Base-by-base conservation (phyloP, 306 rosid genomes). In the Castanospermum australe region DNA sequence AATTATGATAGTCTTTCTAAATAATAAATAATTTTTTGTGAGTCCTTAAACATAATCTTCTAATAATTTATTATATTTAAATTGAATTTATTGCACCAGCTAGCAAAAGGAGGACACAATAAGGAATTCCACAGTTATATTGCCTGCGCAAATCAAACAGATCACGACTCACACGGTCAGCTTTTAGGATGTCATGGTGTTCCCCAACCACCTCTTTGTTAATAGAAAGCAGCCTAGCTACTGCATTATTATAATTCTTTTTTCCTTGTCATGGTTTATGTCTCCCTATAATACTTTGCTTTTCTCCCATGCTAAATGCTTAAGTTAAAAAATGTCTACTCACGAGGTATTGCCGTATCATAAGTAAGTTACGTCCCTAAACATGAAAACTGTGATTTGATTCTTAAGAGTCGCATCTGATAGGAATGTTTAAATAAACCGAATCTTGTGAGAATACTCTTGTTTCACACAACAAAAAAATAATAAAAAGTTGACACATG, bases 111-210 rank as follows among this genome's bases (percentile, higher is more conserved):
- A 82, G 20, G 71, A 71, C 48, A 67, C 48, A 81, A 73, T 50
- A 52, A 66, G 78, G 48, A 72, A 71, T 47, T 30, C 59, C 70
- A 75, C 61, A 67, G 48, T 35, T 50, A 83, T 60, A 79, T 51
- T 59, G 76, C 73, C 67, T 71, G 9, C 47, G 35, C 86, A 81
- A 68, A 64, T 66, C 39, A 36, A 69, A 42, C 76, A 81, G 13
- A 38, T 39, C 33, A 72, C 83, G 73, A 65, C 80, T 59, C 79
- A 69, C 5, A 54, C 13, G 28, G 13, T 67, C 51, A 74, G 84
- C 73, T 74, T 79, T 74, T 50, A 81, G 56, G 47, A 52, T 84
- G 86, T 84, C 45, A 52, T 87, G 81, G 78, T 33, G 70, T 88
- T 82, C 73, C 76, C 86, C 84, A 73, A 69, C 82, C 50, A 66